Base-by-base conservation (phyloP, 306 rosid species). In the Cyamopsis tetragonoloba region DNA sequence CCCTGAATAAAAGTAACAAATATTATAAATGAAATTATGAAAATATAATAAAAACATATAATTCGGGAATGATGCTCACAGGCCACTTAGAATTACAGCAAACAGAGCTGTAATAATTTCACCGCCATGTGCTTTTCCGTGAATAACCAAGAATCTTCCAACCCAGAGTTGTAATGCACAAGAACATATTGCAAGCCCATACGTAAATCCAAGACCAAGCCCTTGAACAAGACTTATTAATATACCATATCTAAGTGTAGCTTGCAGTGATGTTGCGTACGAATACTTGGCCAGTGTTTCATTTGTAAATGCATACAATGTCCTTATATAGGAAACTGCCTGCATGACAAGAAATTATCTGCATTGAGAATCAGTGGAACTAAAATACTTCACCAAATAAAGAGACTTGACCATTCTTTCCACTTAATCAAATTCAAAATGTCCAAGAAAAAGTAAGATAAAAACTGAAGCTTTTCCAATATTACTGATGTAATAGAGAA, bases 81-180 rank as follows among this genome's bases (percentile, higher is more conserved):
- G 85, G 91, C 98, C 98, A 72, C 99, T 95, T 73, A 95, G 84
- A 81, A 95, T 95, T 72, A 95, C 82, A 85, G 99, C 91, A 83
- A 95, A 95, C 18, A 95, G 84, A 34, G 99, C 97, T 58, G 99
- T 85, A 57, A 95, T 56, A 75, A 95, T 85, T 89, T 91, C 95
- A 82, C 99, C 99, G 51, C 99, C 99, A 69, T 95, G 99, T 18
- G 92, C 99, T 59, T 69, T 72, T 48, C 11, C 38, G 6, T 57
- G 72, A 11, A 74, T 60, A 73, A 95, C 87, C 82, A 95, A 85
- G 72, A 95, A 83, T 73, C 95, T 88, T 80, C 99, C 99, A 77
- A 95, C 95, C 99, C 99, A 95, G 67, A 95, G 85, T 84, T 95
- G 99, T 59, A 95, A 82, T 53, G 99, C 99, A 82, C 99, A 95